These are phyloP conservation scores for Jamesozyma jinghongensis DNA, from an alignment of 805 yeast species.

Conservation along the genomic window DNA sequence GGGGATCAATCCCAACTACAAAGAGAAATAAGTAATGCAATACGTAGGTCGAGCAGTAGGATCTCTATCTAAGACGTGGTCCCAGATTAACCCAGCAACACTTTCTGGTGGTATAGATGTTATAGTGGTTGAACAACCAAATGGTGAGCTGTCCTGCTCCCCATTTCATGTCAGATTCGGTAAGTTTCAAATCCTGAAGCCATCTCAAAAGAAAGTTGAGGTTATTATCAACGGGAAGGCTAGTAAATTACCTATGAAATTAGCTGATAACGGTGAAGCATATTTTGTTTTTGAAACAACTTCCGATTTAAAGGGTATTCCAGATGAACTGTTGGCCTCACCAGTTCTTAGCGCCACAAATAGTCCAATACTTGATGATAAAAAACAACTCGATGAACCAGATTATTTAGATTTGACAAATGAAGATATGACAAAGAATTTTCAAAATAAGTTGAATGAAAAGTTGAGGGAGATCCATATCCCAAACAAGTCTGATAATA, in stretches of 20 bases:
- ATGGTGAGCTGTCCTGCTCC: slow-evolving; percentile 71
- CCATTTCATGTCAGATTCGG: slow-evolving; percentile 98
- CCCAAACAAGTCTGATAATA: slow-evolving; percentile 77
- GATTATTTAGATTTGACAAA: slow-evolving; percentile 26
- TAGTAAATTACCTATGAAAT: slow-evolving; percentile 85
- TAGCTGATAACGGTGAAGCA: slow-evolving; percentile 97
- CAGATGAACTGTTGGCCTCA: slow-evolving; percentile 71
- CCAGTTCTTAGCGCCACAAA: slow-evolving; percentile 66
- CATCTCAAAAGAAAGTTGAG: slow-evolving; percentile 90
- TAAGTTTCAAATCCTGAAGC: slow-evolving; percentile 82
- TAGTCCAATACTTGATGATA: slow-evolving; percentile 42
- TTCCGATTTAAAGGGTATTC: slow-evolving; percentile 48
- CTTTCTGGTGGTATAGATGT: slow-evolving; percentile 95
- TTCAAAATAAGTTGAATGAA: slow-evolving; percentile 43
- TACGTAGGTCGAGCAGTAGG: slow-evolving; percentile 95
- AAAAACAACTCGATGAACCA: slow-evolving; percentile 24
- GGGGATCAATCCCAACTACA: neutral
- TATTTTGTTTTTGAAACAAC: slow-evolving; percentile 89
- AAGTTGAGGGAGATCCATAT: slow-evolving; percentile 64
- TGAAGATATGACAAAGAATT: slow-evolving; percentile 9
- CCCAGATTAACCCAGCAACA: slow-evolving; percentile 92
- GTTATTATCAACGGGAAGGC: slow-evolving; percentile 74
- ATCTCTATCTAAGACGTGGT: slow-evolving; percentile 94
- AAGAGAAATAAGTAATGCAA: slow-evolving; percentile 49
- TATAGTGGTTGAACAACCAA: slow-evolving; percentile 83